Conservation (phyloP, 2,329 filamentous ascomycete genomes). For the Fusarium verrucosum region DNA sequence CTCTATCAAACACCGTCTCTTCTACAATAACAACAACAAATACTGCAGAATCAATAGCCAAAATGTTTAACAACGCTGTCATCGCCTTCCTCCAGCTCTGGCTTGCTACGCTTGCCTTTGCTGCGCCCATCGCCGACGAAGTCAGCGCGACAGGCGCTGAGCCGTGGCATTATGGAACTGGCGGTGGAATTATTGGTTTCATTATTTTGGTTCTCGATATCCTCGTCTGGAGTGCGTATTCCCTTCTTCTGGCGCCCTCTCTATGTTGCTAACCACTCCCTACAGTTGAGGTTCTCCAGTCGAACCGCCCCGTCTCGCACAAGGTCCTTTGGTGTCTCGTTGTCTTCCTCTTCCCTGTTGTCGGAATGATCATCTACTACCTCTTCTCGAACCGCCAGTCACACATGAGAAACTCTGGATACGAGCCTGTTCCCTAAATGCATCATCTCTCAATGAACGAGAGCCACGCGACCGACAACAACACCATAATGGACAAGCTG, state of each 20-base stretch:
- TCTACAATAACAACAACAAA: background rate
- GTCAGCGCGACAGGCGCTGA: slow-evolving; percentile 52
- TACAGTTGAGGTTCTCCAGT: slow-evolving; percentile 71
- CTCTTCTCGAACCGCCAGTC: slow-evolving; percentile 69
- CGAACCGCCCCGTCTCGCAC: slow-evolving; percentile 64
- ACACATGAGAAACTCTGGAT: slow-evolving; percentile 63
- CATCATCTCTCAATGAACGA: background rate
- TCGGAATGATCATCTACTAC: slow-evolving; percentile 70
- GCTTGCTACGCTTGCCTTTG: slow-evolving; percentile 60
- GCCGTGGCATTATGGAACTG: slow-evolving; percentile 67
- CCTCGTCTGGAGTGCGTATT: slow-evolving; percentile 66
- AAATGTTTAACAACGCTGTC: slow-evolving; percentile 30
- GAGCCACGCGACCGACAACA: background rate
- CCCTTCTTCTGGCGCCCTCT: background rate
- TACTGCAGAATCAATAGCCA: background rate
- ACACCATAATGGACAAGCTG: background rate
- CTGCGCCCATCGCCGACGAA: slow-evolving; percentile 52
- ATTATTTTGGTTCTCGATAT: slow-evolving; percentile 70
- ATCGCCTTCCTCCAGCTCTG: slow-evolving; percentile 41
- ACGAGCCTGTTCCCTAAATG: slow-evolving; percentile 54
- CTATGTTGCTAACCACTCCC: background rate
- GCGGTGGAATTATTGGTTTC: slow-evolving; percentile 69
- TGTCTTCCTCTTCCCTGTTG: slow-evolving; percentile 71
- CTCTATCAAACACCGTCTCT: background rate
- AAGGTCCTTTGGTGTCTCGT: slow-evolving; percentile 71